Base-by-base conservation (phyloP, 805 yeast genomes). In the Pichia sporocuriosa region DNA sequence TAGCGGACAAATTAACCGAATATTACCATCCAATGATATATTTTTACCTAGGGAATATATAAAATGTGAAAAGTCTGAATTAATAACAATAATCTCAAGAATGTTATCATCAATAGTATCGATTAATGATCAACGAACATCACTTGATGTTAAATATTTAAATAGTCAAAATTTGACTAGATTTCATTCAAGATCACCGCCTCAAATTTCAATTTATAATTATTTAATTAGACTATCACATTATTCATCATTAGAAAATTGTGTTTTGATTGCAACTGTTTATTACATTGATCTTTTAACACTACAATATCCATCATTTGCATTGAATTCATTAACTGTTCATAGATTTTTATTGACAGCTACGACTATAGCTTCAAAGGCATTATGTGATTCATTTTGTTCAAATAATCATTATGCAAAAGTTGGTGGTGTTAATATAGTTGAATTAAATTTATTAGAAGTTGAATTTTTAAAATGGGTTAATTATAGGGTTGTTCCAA, bases 131-230 rank as follows among this genome's bases (percentile, higher is more conserved):
- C 39, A 45, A 29, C 50, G 54, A 32, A 45, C 59, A 4, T 44
- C 49, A 12, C 65, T 66, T 16, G 55, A 54, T 38, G 55, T 58
- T 15, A 49, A 55, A 26, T 48, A 57, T 22, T 55, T 69, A 4
- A 57, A 61, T 15, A 59, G 68, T 11, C 54, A 61, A 15, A 62
- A 67, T 33, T 69, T 93, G 39, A 90, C 98, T 1, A 68, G 97
- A 49, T 90, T 90, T 60, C 98, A 90, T 60, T 88, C 97, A 4
- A 72, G 97, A 47, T 80, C 90, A 0, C 95, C 97, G 4, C 97
- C 98, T 0, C 75, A 74, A 15, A 90, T 90, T 33, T 81, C 95
- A 6, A 77, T 88, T 13, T 75, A 73, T 49, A 84, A 84, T 41
- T 90, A 90, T 54, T 62, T 89, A 33, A 63, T 79, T 35, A 72